Evolutionary conservation across 805 yeast genomes (phyloP), one percentile per base, ranked within the genome.

Genomic region (Monosporozyma aerobia): DNA sequence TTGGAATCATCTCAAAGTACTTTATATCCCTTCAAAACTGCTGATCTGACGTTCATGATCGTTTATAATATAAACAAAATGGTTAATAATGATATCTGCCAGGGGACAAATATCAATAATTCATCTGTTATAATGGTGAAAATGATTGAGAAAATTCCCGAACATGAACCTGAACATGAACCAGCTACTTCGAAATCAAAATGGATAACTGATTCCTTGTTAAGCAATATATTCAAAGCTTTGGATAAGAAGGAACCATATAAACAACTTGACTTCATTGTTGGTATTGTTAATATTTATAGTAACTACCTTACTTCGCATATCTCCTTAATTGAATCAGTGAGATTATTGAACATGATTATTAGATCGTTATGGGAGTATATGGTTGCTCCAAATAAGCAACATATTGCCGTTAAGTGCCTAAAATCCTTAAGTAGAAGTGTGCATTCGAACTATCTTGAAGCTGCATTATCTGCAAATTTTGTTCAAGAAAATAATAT

Each of bases 391-490:
- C 72, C 77, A 69, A 70, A 47, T 73, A 76, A 54, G 53, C 95
- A 88, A 61, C 83, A 85, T 1, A 95, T 87, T 59, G 76, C 85
- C 0, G 87, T 85, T 1, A 79, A 77, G 50, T 73, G 79, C 23
- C 72, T 90, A 2, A 83, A 87, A 73, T 72, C 75, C 5, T 68
- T 92, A 49, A 83, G 81, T 41, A 65, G 76, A n/a, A 69, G 75
- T 19, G 73, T 78, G 27, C 79, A 80, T 13, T 61, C 76, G 2
- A 69, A 77, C 47, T 77, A 78, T 55, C 76, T 90, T 27, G 95
- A 90, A 59, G 92, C 95, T 1, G 85, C 88, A 0, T 56, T 90
- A 2, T 72, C 87, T 0, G 71, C 78, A 1, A 73, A 81, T 47
- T 74, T 87, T 32, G 61, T 82, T 13, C 63, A 74, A 3, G 64